Percentiles rank a stretch among this genome's conserved stretches.
Evolutionary conservation across 805 yeast genomes (phyloP).

Genomic region (Schwanniomyces vanrijiae): DNA sequence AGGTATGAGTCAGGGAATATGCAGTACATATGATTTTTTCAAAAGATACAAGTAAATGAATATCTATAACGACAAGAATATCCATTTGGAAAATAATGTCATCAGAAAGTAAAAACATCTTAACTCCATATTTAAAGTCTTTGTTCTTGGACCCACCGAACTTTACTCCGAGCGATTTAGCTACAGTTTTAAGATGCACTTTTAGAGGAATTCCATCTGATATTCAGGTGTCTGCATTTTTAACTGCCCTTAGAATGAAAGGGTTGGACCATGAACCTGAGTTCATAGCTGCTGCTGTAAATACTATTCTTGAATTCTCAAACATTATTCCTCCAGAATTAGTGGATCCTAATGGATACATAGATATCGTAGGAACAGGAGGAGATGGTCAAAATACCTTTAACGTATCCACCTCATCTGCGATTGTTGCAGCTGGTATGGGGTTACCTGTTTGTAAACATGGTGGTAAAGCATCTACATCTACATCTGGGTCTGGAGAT

Average conservation of each 20-base stretch:
- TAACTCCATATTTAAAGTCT: conserved; percentile 64
- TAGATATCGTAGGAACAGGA: conserved; percentile 97
- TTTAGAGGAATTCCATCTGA: conserved; percentile 63
- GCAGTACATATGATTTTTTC: neutral
- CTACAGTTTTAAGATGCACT: conserved; percentile 59
- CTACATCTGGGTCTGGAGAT: conserved; percentile 93
- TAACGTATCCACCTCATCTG: conserved; percentile 93
- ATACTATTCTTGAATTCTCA: conserved; percentile 67
- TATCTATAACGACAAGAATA: neutral
- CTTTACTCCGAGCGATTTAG: conserved; percentile 63
- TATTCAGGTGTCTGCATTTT: conserved; percentile 73
- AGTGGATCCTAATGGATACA: conserved; percentile 52
- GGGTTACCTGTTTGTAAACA: conserved; percentile 82
- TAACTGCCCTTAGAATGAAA: conserved; percentile 70
- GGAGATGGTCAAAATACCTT: conserved; percentile 98
- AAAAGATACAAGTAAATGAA: neutral
- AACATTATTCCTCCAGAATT: conserved; percentile 46
- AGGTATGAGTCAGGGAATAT: neutral
- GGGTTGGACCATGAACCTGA: conserved; percentile 81
- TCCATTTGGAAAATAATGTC: conserved; percentile 1
- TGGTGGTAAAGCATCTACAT: conserved; percentile 96
- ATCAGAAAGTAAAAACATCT: conserved; percentile 21
- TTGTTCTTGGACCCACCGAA: conserved; percentile 60
- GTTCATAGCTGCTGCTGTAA: conserved; percentile 83
- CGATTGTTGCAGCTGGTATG: conserved; percentile 92